These are phyloP conservation scores for Pulveroboletus sp. DNA, from an alignment of 768 basidiomycete genomes.

Conservation along the genomic window DNA sequence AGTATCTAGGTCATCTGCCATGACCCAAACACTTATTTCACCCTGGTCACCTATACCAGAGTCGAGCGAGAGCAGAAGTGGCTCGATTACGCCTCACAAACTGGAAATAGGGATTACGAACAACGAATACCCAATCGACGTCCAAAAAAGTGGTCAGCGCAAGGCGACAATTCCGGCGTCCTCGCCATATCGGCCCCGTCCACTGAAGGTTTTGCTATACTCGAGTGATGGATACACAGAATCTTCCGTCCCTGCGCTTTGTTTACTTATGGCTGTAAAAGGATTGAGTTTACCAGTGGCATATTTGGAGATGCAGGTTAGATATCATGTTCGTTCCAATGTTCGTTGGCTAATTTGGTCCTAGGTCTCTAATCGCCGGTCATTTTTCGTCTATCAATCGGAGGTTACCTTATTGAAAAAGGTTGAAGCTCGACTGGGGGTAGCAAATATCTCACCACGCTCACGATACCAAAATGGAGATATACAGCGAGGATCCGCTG, in stretches of 20 bases:
- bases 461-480: conserved; percentile 24
- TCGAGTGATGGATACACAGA: conserved; percentile 92
- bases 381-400: conserved; percentile 87
- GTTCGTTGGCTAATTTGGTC: neutral
- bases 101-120: neutral
- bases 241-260: conserved; percentile 80
- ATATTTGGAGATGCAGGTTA: conserved; percentile 79
- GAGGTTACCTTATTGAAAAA: conserved; percentile 71
- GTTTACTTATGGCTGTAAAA: conserved; percentile 77
- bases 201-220: conserved; percentile 74
- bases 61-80: conserved; percentile 13
- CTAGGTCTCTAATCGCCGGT: conserved; percentile 59
- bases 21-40: conserved; percentile 1
- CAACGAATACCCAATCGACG: conserved; percentile 16
- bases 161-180: conserved; percentile 4
- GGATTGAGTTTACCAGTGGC: conserved; percentile 76
- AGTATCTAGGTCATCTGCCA: conserved; percentile 5
- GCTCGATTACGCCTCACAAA: conserved; percentile 16
- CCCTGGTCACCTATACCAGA: conserved; percentile 19
- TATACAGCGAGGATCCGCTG: conserved; percentile 16
- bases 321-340: neutral
- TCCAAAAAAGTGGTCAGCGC: conserved; percentile 12
- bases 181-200: conserved; percentile 43
- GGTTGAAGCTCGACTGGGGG: conserved; percentile 53
- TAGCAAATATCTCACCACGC: conserved; percentile 15